These are phyloP conservation scores for Alternaria novae-zelandiae DNA, from an alignment of 2,329 filamentous ascomycete genomes.

Conservation along the genomic window DNA sequence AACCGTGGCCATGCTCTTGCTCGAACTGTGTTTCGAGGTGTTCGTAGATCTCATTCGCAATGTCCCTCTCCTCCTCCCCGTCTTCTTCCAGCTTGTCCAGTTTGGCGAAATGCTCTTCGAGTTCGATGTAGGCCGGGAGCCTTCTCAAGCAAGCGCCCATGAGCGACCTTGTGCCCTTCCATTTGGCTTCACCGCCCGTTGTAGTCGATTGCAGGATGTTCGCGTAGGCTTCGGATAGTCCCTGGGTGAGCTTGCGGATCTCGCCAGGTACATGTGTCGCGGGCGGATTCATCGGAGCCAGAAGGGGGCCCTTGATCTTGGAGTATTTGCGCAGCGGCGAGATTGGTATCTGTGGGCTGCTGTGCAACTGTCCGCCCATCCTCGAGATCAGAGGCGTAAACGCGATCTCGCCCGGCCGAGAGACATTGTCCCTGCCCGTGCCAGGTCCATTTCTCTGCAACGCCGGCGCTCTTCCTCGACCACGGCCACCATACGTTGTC, in stretches of 20 bases:
- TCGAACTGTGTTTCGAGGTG: constrained; percentile 49
- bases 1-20: constrained; percentile 41
- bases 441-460: neutral
- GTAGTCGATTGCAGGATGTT: constrained; percentile 45
- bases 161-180: constrained; percentile 47
- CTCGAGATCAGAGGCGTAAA: constrained; percentile 46
- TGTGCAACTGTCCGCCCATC: constrained; percentile 31
- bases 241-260: constrained; percentile 39
- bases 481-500: constrained; percentile 44
- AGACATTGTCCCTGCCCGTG: constrained; percentile 5
- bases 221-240: constrained; percentile 41
- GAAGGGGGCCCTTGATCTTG: constrained; percentile 33
- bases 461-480: constrained; percentile 20
- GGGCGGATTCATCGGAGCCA: constrained; percentile 27
- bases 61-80: constrained; percentile 42
- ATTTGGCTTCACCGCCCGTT: constrained; percentile 22
- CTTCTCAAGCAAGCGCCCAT: constrained; percentile 48
- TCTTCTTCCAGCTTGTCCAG: constrained; percentile 38
- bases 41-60: constrained; percentile 48
- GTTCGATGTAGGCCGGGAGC: constrained; percentile 50
- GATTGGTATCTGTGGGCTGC: constrained; percentile 38
- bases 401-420: constrained; percentile 42
- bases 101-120: constrained; percentile 47
- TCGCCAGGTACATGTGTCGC: constrained; percentile 31
- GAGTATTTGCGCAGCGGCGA: constrained; percentile 33